phyloP scores from a whole-genome alignment of 2,329 filamentous ascomycete genomes.

The Zasmidium cellare region DNA sequence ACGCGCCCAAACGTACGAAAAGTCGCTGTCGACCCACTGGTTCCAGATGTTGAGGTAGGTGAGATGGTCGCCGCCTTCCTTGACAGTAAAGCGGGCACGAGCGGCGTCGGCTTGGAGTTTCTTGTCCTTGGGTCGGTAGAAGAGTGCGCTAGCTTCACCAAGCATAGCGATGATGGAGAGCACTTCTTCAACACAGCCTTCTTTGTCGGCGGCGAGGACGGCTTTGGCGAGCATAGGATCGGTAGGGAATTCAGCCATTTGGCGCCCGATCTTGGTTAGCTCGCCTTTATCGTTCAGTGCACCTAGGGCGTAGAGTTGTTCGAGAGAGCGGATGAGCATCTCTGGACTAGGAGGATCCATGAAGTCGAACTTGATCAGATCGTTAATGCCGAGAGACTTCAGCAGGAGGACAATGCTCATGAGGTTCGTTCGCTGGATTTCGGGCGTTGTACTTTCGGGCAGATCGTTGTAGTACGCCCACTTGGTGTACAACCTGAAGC shows the following conservation, averaged over 20 bases:
- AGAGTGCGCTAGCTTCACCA: constrained; percentile 81
- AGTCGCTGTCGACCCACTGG: constrained; percentile 92
- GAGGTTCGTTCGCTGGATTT: constrained; percentile 89
- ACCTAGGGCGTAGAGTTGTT: constrained; percentile 87
- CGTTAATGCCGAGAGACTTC: constrained; percentile 88
- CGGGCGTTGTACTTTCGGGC: constrained; percentile 86
- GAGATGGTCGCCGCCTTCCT: constrained; percentile 86
- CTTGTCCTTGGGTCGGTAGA: constrained; percentile 95
- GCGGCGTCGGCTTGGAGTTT: constrained; percentile 94
- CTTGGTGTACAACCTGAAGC: constrained; percentile 90
- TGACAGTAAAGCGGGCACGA: constrained; percentile 81
- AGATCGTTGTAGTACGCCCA: constrained; percentile 88
- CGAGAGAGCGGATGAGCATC: constrained; percentile 82
- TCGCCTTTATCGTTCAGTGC: constrained; percentile 86
- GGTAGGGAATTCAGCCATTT: constrained; percentile 94
- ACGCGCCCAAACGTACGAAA: constrained; percentile 79
- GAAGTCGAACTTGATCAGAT: constrained; percentile 91
- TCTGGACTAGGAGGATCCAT: constrained; percentile 92
- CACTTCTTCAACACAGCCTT: constrained; percentile 91
- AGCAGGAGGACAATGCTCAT: constrained; percentile 80
- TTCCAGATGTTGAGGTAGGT: constrained; percentile 92
- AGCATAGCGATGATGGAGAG: constrained; percentile 94
- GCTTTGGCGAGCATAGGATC: constrained; percentile 90
- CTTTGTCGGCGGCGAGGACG: constrained; percentile 82
- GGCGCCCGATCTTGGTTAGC: constrained; percentile 84